Conservation (phyloP, 768 basidiomycete species). For the Russula abietina region DNA sequence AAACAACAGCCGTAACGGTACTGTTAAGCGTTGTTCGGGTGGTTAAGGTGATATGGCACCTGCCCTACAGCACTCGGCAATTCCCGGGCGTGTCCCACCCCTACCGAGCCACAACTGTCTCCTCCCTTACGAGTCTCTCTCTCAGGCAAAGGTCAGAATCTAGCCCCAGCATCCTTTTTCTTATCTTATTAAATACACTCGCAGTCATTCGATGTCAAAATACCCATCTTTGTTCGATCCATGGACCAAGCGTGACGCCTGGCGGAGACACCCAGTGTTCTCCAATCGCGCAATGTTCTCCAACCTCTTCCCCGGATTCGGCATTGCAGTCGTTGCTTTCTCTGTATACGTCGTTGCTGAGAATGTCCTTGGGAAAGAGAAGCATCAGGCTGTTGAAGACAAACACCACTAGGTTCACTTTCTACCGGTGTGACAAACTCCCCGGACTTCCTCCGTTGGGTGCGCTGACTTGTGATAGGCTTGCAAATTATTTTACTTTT, state of each 20-base stretch:
- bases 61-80: conserved; percentile 46
- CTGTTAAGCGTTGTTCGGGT: conserved; percentile 21
- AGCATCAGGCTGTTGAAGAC: conserved; percentile 13
- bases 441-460: background rate
- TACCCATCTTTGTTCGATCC: conserved; percentile 83
- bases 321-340: conserved; percentile 88
- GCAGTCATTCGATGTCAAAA: conserved; percentile 21
- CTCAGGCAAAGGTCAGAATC: background rate
- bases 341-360: conserved; percentile 85
- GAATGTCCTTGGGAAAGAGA: conserved; percentile 42
- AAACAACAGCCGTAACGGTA: conserved; percentile 22
- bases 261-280: conserved; percentile 89
- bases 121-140: conserved; percentile 1
- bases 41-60: conserved; percentile 36
- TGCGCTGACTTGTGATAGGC: background rate
- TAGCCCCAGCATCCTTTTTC: background rate
- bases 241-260: conserved; percentile 90
- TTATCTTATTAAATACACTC: background rate
- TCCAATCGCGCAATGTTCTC: conserved; percentile 81
- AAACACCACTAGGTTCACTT: conserved; percentile 18
- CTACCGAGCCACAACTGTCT: background rate
- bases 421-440: background rate
- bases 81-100: background rate
- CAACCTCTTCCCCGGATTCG: conserved; percentile 91
- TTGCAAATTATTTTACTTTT: background rate